Evolutionary conservation across 257 asterid species (phyloP), one percentile per base, ranked within the genome.

Genomic region (Ajuga chamaepitys): DNA sequence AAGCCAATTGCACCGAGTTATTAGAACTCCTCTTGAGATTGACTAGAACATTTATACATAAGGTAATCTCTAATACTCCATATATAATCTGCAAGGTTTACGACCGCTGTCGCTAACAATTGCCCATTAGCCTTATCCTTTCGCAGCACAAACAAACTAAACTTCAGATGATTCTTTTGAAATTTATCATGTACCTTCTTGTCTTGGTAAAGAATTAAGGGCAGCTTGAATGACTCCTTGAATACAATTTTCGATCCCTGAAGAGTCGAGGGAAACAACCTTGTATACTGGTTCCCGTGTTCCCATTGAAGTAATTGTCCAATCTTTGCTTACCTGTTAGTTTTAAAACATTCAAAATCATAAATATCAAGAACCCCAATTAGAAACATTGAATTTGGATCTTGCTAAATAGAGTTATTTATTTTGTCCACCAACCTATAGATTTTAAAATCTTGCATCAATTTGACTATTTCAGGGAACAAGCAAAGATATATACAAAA

Each of bases 301-400:
- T 86, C 85, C 95, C 95, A 91, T 18, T 81, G 90, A 65, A 91
- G 95, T 78, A 82, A 73, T n/a, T n/a, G n/a, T n/a, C n/a, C n/a
- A n/a, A n/a, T n/a, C n/a, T n/a, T n/a, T n/a, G n/a, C n/a, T n/a
- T n/a, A n/a, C n/a, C n/a, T n/a, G n/a, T n/a, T n/a, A n/a, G n/a
- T n/a, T n/a, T n/a, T n/a, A n/a, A n/a, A n/a, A n/a, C n/a, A n/a
- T n/a, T n/a, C n/a, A n/a, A n/a, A n/a, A n/a, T n/a, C n/a, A n/a
- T n/a, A n/a, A n/a, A n/a, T n/a, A n/a, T n/a, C 51, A 91, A 91
- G 98, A 76, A 86, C 95, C 98, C 88, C 88, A n/a, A n/a, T n/a
- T n/a, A n/a, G n/a, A n/a, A n/a, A n/a, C n/a, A n/a, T n/a, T n/a
- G n/a, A n/a, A n/a, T n/a, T n/a, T n/a, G n/a, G n/a, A n/a, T n/a